Evolutionary conservation across 257 asterid species (phyloP).

Genomic region (Vinca minor): DNA sequence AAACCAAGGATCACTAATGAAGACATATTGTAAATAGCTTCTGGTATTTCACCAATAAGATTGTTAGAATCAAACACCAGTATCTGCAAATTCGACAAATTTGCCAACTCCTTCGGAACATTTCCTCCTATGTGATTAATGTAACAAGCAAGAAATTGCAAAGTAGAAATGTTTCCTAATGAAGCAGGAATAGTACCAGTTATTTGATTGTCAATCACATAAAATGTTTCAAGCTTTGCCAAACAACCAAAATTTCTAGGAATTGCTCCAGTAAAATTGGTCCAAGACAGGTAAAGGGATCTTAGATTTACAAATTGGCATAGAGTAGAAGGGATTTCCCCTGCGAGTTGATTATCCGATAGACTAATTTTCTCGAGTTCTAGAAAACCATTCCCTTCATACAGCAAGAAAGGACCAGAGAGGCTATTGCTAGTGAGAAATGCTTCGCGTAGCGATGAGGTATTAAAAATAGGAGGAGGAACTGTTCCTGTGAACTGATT

Average conservation of each 20-base stretch:
- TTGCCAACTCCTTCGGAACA: conserved; percentile 27
- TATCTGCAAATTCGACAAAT: conserved; percentile 21
- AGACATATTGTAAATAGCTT: background rate
- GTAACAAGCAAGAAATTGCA: conserved; percentile 23
- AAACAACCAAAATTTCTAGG: conserved; percentile 30
- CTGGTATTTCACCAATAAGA: conserved; percentile 6
- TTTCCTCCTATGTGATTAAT: conserved; percentile 23
- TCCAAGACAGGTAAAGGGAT: conserved; percentile 17
- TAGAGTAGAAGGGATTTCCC: conserved; percentile 22
- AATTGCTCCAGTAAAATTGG: conserved; percentile 22
- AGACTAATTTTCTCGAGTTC: conserved; percentile 21
- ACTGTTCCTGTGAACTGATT: conserved; percentile 24
- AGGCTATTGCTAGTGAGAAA: conserved; percentile 24
- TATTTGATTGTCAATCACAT: conserved; percentile 19
- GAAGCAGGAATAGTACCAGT: conserved; percentile 30
- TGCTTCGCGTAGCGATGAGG: conserved; percentile 17
- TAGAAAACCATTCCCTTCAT: background rate
- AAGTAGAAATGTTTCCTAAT: conserved; percentile 23
- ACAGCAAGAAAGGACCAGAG: conserved; percentile 22
- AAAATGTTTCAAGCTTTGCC: conserved; percentile 17
- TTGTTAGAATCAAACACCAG: conserved; percentile 21
- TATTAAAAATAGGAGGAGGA: conserved; percentile 27
- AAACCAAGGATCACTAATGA: background rate
- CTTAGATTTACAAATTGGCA: conserved; percentile 18
- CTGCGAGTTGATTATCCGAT: conserved; percentile 18